These are phyloP conservation scores for Cucumis melo DNA, from an alignment of 306 rosid species.

Conservation along the genomic window DNA sequence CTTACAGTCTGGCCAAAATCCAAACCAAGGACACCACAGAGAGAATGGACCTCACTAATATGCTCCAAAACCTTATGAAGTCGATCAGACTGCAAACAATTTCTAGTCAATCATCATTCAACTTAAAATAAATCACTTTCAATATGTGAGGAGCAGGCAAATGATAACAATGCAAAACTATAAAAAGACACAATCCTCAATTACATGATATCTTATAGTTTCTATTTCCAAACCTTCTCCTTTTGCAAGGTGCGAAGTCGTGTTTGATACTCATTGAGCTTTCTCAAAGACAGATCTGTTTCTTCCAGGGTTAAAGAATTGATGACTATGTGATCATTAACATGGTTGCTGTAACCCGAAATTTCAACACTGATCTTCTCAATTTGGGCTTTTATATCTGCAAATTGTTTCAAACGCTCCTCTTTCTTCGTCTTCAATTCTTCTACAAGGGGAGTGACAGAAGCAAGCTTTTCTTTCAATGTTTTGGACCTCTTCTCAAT, in stretches of 20 bases:
- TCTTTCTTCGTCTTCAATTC: conserved; percentile 63
- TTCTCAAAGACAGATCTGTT: conserved; percentile 69
- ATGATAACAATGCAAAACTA: not conserved
- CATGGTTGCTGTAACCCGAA: conserved; percentile 37
- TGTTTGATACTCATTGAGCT: conserved; percentile 69
- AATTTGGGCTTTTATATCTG: conserved; percentile 53
- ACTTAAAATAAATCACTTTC: not conserved
- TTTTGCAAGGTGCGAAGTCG: conserved; percentile 70
- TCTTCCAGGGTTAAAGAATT: conserved; percentile 33
- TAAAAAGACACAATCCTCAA: not conserved
- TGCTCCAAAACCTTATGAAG: conserved; percentile 78
- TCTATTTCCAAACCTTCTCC: conserved; percentile 56
- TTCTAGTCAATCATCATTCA: not conserved
- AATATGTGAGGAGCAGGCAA: not conserved
- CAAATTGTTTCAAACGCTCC: conserved; percentile 72
- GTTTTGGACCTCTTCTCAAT: conserved; percentile 55
- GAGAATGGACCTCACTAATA: conserved; percentile 82
- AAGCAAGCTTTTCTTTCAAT: conserved; percentile 75
- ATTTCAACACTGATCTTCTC: conserved; percentile 82
- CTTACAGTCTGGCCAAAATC: conserved; percentile 77
- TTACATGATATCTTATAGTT: conserved; percentile 2
- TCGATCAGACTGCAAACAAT: conserved; percentile 59
- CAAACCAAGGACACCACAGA: conserved; percentile 75
- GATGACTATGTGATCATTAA: conserved; percentile 17
- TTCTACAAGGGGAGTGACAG: conserved; percentile 72